Conservation (phyloP, 352 stramenopile species). For the Phytopythium chamaehyphon region DNA sequence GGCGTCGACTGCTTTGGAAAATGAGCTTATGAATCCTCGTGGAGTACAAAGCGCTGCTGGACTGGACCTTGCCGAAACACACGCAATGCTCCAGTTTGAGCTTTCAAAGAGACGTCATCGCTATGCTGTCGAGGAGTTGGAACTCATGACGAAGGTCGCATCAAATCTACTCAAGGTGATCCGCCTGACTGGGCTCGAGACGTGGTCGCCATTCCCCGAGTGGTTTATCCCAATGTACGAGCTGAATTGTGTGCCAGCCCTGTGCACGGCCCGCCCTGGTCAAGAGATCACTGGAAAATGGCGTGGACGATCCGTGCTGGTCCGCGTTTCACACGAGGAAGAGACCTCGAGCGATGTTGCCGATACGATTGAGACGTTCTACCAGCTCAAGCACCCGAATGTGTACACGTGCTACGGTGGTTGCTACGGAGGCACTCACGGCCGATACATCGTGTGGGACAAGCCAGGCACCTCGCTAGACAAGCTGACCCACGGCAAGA, state of each 20-base stretch:
- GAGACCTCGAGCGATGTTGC: background rate
- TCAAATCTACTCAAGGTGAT: constrained; percentile 4
- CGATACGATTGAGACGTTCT: constrained; percentile 4
- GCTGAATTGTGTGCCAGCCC: constrained; percentile 2
- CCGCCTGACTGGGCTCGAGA: background rate
- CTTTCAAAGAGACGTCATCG: background rate
- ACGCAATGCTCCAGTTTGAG: constrained; percentile 1
- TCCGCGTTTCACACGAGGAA: background rate
- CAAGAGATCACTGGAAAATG: constrained; percentile 1
- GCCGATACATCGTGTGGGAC: background rate
- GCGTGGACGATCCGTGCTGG: background rate
- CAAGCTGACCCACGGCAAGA: constrained; percentile 1
- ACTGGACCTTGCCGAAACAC: background rate
- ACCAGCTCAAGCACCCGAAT: constrained; percentile 5
- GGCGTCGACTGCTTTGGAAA: background rate
- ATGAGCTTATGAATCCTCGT: background rate
- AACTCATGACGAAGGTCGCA: constrained; percentile 1
- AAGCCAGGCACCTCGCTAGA: constrained; percentile 2
- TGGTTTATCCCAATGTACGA: constrained; percentile 4
- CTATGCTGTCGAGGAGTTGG: constrained; percentile 1
- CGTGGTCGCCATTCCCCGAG: background rate
- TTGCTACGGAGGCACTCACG: constrained; percentile 2
- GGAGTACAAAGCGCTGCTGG: background rate
- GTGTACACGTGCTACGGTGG: constrained; percentile 3
- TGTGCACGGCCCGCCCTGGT: background rate